These are phyloP conservation scores for Calonectria fujianensis DNA, from an alignment of 2,329 filamentous ascomycete genomes.

Conservation along the genomic window DNA sequence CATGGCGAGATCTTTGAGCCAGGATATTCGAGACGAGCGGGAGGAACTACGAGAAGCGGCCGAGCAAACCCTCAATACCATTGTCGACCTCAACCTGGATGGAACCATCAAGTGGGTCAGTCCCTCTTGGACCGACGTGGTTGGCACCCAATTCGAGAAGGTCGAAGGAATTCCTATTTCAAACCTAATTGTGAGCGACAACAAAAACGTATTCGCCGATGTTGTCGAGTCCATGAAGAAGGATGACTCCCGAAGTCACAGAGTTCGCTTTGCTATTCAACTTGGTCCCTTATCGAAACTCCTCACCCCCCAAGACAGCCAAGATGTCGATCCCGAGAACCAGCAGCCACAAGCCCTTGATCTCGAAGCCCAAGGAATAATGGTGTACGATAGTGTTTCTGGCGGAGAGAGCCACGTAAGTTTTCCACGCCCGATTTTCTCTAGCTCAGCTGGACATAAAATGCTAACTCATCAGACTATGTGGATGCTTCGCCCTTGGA, in stretches of 20 bases:
- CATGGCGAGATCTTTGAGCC: conserved; percentile 83
- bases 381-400: conserved; percentile 94
- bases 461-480: conserved; percentile 80
- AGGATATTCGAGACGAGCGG: conserved; percentile 93
- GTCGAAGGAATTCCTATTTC: conserved; percentile 86
- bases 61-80: conserved; percentile 96
- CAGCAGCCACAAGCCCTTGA: conserved; percentile 74
- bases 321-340: conserved; percentile 63
- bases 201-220: conserved; percentile 87
- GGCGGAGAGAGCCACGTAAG: conserved; percentile 93
- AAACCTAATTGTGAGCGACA: conserved; percentile 85
- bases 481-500: conserved; percentile 99
- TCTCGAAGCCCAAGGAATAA: conserved; percentile 97
- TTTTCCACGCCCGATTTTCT: conserved; percentile 48
- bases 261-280: conserved; percentile 86
- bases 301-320: conserved; percentile 65
- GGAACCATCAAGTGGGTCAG: conserved; percentile 96
- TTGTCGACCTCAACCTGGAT: conserved; percentile 94
- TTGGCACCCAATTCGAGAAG: conserved; percentile 84
- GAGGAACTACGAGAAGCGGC: conserved; percentile 96
- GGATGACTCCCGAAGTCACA: conserved; percentile 94
- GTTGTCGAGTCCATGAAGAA: conserved; percentile 92
- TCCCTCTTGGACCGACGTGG: conserved; percentile 94
- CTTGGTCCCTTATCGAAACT: conserved; percentile 83
- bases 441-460: conserved; percentile 51